Percentiles rank a stretch among this genome's conserved stretches.
These are phyloP conservation scores for Alnus rubra DNA, from an alignment of 306 rosid species.

Conservation along the genomic window DNA sequence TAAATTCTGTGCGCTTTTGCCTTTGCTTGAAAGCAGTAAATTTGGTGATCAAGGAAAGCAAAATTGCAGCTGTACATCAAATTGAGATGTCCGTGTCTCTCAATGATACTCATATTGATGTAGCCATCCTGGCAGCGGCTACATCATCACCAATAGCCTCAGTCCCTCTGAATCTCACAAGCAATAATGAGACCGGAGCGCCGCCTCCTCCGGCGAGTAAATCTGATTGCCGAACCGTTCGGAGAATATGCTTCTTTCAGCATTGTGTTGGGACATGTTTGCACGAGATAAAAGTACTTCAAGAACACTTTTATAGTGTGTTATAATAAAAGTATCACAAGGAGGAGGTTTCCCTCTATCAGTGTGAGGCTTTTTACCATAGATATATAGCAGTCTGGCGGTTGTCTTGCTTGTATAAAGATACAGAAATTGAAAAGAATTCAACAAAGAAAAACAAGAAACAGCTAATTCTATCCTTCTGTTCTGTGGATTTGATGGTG, in stretches of 20 bases:
- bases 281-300: too few species aligned
- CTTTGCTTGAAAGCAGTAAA: conserved; percentile 38
- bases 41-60: conserved; percentile 39
- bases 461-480: conserved; percentile 12
- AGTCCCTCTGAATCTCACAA: conserved; percentile 36
- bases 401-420: conserved; percentile 20
- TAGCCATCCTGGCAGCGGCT: conserved; percentile 46
- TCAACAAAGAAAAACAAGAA: conserved; percentile 4
- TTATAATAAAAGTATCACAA: neutral
- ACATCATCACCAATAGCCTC: conserved; percentile 40
- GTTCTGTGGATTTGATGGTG: conserved; percentile 28
- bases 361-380: conserved; percentile 8
- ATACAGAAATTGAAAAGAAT: conserved; percentile 15
- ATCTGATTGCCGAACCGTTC: conserved; percentile 28
- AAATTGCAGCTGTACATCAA: conserved; percentile 31
- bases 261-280: neutral
- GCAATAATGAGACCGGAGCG: conserved; percentile 30
- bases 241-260: neutral
- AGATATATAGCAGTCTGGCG: conserved; percentile 12
- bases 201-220: conserved; percentile 25
- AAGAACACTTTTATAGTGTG: neutral
- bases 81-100: conserved; percentile 18
- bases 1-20: conserved; percentile 2
- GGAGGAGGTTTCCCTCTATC: neutral
- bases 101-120: conserved; percentile 34